Conservation (phyloP, 176 grass and related monocot species). For the Zea mays region DNA sequence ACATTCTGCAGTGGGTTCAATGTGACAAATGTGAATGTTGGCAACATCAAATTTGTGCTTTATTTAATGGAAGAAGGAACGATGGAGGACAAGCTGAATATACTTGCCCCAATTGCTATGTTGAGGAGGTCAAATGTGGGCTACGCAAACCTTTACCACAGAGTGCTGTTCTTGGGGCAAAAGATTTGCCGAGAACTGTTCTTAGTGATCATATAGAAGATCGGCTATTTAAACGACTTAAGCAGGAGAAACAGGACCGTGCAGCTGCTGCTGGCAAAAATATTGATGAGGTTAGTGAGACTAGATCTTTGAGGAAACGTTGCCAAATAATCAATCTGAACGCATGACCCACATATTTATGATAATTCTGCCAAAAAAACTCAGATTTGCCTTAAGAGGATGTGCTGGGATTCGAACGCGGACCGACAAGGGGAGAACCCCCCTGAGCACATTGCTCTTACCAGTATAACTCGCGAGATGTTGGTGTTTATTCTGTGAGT, state of each 20-base stretch:
- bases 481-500: constrained; percentile 26
- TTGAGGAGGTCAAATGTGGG: constrained; percentile 78
- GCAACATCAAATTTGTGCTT: constrained; percentile 98
- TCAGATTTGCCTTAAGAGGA: neutral
- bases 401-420: neutral
- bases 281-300: constrained; percentile 76
- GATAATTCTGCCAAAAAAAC: constrained; percentile 18
- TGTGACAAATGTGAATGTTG: constrained; percentile 99
- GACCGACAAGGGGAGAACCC: neutral
- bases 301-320: neutral
- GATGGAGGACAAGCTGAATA: constrained; percentile 97
- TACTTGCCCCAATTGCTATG: constrained; percentile 92
- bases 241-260: constrained; percentile 74
- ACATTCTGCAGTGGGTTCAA: constrained; percentile 86
- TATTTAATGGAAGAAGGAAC: constrained; percentile 97
- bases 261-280: constrained; percentile 61
- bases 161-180: constrained; percentile 98
- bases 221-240: constrained; percentile 76
- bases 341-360: neutral
- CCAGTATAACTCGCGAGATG: neutral
- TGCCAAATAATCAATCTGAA: constrained; percentile 27
- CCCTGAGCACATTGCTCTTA: neutral
- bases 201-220: constrained; percentile 97
- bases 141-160: constrained; percentile 88
- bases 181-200: constrained; percentile 90